Conservation (phyloP, 495 filamentous ascomycete genomes). For the Penicillium dipodomyicola region DNA sequence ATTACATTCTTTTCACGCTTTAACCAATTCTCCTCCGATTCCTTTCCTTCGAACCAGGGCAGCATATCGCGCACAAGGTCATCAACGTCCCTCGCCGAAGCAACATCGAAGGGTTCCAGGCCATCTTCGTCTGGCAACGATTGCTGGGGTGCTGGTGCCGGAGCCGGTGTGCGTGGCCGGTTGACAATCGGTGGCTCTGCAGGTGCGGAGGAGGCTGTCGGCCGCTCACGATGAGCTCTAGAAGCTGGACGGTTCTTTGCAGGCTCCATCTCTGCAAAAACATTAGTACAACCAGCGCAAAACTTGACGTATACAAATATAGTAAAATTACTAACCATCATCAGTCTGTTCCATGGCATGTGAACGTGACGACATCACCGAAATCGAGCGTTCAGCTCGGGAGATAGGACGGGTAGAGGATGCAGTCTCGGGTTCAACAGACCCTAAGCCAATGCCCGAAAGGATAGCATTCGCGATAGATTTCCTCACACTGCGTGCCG, state of each 20-base stretch:
- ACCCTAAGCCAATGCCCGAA: constrained; percentile 60
- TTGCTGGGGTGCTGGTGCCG: constrained; percentile 11
- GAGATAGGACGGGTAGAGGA: constrained; percentile 39
- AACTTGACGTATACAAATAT: not conserved
- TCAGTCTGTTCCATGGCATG: constrained; percentile 25
- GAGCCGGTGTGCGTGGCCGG: constrained; percentile 24
- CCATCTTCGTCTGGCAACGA: constrained; percentile 48
- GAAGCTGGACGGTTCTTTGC: constrained; percentile 21
- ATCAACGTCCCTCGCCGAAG: constrained; percentile 78
- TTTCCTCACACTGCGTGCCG: constrained; percentile 73
- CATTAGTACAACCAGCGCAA: constrained; percentile 7
- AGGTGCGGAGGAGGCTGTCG: constrained; percentile 12
- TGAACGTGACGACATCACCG: constrained; percentile 29
- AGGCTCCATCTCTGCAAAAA: constrained; percentile 15
- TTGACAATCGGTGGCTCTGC: constrained; percentile 15
- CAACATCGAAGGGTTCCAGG: constrained; percentile 76
- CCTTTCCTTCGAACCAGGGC: constrained; percentile 79
- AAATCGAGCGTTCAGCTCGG: constrained; percentile 41
- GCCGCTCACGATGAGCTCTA: constrained; percentile 23
- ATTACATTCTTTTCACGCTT: constrained; percentile 74
- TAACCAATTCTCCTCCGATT: constrained; percentile 88
- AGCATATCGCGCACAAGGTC: constrained; percentile 80
- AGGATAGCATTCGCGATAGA: constrained; percentile 79
- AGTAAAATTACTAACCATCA: constrained; percentile 26
- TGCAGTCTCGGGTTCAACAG: constrained; percentile 26